Evolutionary conservation across 441 rosid genomes (phyloP).

Genomic region (Aquilaria agallochum): DNA sequence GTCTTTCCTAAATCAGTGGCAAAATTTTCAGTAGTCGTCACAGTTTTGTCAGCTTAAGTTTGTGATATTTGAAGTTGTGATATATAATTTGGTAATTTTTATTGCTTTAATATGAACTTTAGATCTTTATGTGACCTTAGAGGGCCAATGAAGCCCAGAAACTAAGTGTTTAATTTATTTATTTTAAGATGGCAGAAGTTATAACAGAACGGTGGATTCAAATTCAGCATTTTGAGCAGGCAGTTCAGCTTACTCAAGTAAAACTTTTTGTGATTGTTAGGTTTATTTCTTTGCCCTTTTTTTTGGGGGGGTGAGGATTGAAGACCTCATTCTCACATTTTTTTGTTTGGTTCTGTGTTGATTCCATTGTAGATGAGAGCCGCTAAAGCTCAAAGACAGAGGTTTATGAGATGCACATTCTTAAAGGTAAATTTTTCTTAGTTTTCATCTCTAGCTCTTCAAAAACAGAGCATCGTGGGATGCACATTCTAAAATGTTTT

Average conservation of each 20-base stretch:
- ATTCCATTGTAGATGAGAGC: constrained; percentile 44
- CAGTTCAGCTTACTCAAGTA: constrained; percentile 40
- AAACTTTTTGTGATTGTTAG: not conserved
- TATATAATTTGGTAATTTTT: too few species aligned
- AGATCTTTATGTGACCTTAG: too few species aligned
- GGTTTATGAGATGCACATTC: constrained; percentile 42
- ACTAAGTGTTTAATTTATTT: constrained; percentile 10
- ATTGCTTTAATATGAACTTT: too few species aligned
- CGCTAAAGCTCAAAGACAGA: constrained; percentile 37
- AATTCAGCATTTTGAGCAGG: constrained; percentile 87
- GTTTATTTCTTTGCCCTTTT: not conserved
- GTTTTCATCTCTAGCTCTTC: too few species aligned
- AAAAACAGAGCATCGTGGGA: too few species aligned
- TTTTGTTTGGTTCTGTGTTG: not conserved
- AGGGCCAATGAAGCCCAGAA: too few species aligned
- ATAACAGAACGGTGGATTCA: constrained; percentile 87
- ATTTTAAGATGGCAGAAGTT: constrained; percentile 50
- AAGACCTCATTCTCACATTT: not conserved
- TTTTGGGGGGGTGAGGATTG: not conserved
- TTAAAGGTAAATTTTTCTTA: constrained; percentile 48
- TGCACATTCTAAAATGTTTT: too few species aligned
- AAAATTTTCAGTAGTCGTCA: too few species aligned
- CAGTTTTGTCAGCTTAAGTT: too few species aligned
- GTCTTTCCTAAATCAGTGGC: too few species aligned
- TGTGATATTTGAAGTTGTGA: too few species aligned